Conservation (phyloP, 1,139 yeast species). For the Arxiozyma bovina region DNA sequence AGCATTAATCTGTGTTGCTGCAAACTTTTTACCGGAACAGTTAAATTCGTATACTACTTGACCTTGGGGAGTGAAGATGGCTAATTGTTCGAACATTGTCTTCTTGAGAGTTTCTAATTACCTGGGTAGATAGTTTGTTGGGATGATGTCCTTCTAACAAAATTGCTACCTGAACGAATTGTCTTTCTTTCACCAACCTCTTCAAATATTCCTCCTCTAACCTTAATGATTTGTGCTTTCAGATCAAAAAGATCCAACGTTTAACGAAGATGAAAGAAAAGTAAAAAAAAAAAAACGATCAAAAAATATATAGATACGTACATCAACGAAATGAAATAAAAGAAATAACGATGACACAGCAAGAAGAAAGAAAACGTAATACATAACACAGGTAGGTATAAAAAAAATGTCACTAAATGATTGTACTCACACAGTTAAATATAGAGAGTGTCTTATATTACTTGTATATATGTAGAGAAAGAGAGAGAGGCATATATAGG, state of each 20-base stretch:
- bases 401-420: background rate
- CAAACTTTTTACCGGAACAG: slow-evolving; percentile 38
- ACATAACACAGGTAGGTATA: no score
- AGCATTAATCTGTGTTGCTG: slow-evolving; percentile 44
- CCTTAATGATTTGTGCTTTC: no score
- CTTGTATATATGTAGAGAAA: no score
- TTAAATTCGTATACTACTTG: slow-evolving; percentile 45
- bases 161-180: background rate
- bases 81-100: slow-evolving; percentile 46
- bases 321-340: no score
- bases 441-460: background rate
- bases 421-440: no score
- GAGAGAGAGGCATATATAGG: no score
- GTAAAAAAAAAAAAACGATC: no score
- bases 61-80: slow-evolving; percentile 51
- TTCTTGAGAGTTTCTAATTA: background rate
- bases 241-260: background rate
- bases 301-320: no score
- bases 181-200: background rate
- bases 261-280: background rate
- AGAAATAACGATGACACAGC: background rate
- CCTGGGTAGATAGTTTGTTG: background rate
- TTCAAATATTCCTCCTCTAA: no score
- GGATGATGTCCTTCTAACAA: background rate
- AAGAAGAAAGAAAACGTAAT: background rate